phyloP scores from a whole-genome alignment of 352 stramenopile genomes.

The Phytopythium cucurbitacearum region DNA sequence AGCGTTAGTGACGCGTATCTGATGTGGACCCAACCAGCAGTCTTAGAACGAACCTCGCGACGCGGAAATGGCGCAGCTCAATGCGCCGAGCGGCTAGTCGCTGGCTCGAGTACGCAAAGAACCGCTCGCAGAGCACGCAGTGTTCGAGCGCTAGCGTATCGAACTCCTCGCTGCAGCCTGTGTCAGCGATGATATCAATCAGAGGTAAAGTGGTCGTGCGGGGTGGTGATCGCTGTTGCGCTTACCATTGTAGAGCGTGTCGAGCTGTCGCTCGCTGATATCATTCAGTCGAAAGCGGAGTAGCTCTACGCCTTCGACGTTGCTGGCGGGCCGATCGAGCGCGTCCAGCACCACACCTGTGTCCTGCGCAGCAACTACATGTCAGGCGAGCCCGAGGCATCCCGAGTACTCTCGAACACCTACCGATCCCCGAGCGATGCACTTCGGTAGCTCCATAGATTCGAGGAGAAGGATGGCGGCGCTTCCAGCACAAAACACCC shows the following conservation, averaged over 20 bases:
- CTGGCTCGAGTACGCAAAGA: conserved; percentile 24
- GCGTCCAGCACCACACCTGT: conserved; percentile 20
- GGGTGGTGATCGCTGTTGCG: no score
- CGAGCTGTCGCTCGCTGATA: conserved; percentile 15
- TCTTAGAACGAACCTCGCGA: conserved; percentile 17
- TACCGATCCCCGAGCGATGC: conserved; percentile 18
- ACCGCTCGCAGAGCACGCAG: conserved; percentile 34
- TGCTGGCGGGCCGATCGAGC: conserved; percentile 5
- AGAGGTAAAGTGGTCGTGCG: no score
- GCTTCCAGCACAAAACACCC: background rate
- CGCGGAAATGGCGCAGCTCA: conserved; percentile 17
- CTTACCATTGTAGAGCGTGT: conserved; percentile 20
- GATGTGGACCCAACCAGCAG: background rate
- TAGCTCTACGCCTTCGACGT: conserved; percentile 26
- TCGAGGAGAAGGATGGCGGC: background rate
- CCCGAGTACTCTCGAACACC: background rate
- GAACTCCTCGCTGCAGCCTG: conserved; percentile 15
- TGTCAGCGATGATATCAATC: background rate
- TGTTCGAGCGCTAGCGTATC: conserved; percentile 30
- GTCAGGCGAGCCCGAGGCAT: background rate
- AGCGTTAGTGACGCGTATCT: background rate
- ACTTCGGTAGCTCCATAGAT: background rate
- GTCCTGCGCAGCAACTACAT: conserved; percentile 3
- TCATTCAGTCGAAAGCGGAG: conserved; percentile 21
- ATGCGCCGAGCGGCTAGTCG: conserved; percentile 17